phyloP scores from a whole-genome alignment of 2,329 filamentous ascomycete species.

The Fusarium brevicatenulatum region DNA sequence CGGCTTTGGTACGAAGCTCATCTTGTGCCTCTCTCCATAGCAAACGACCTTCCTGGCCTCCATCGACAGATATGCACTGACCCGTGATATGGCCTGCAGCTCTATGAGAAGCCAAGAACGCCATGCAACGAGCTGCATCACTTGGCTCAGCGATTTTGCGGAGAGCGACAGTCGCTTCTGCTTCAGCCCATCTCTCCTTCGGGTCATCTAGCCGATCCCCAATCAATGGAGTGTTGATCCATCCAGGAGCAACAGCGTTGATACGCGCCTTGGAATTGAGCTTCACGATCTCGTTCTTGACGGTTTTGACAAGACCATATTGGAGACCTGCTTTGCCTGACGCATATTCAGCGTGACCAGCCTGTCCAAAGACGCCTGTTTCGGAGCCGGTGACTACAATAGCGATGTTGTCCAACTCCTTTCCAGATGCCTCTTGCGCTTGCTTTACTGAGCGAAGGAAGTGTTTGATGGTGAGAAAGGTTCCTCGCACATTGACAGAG shows the following conservation, averaged over 20 bases:
- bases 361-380: not conserved
- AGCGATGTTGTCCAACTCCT: not conserved
- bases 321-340: not conserved
- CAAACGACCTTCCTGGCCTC: not conserved
- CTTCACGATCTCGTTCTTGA: not conserved
- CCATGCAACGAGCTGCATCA: not conserved
- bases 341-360: not conserved
- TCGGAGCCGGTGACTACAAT: not conserved
- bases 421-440: fast-evolving
- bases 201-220: not conserved
- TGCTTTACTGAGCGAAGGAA: not conserved
- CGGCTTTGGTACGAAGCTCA: fast-evolving
- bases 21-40: not conserved
- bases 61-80: not conserved
- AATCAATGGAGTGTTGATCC: not conserved
- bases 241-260: not conserved
- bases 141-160: not conserved
- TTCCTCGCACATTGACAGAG: not conserved
- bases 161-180: not conserved
- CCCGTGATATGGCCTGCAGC: not conserved
- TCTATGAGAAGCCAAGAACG: not conserved
- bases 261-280: not conserved
- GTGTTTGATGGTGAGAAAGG: not conserved
- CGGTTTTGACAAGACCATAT: not conserved
- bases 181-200: not conserved